Evolutionary conservation across 768 basidiomycete species (phyloP), one percentile per base, ranked within the genome.

Genomic region (Tricholoma terreum): DNA sequence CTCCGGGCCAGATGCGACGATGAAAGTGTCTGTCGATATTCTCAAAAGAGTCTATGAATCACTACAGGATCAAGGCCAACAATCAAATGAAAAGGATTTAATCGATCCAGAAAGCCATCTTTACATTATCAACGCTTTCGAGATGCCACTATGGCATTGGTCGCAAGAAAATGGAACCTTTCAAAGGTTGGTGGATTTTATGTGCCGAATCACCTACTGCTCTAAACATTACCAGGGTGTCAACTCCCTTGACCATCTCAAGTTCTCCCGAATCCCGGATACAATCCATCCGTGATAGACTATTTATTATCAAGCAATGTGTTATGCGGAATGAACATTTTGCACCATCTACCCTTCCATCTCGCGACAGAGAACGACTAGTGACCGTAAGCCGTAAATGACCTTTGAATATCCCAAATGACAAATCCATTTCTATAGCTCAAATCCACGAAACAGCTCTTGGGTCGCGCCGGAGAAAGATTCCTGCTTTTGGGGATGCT

Each of bases 281-380:
- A 34, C 73, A 79, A 27, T 89, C 92, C 45, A 77, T 92, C 24
- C 83, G 96, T 33, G 91, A 98, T 69, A 77, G 96, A 50, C 79
- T 96, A 61, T 84, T 92, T 68, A 85, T 98, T 51, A 93, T 98
- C 64, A 90, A 87, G 69, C 96, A 98, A 74, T 89, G 92, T 65
- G 85, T 98, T 27, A 76, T 98, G 36, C 80, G 97, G 38, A 98
- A 98, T 66, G 97, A 99, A 68, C 94, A 98, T 70, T 99, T 99
- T 73, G 93, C 93, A 2, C 95, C 97, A 2, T 96, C 96, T 6
- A 94, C 94, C 0, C 73, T 98, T 36, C 91, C 94, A 40, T 94
- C 93, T 14, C 84, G 86, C 52, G 92, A 98, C 71, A 77, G 94
- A 57, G 87, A 89, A 59, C 85, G 86, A 55, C 86, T 97, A 55